Conservation (phyloP, 192 early-diverging fungal species). For the Coemansia sp. region DNA sequence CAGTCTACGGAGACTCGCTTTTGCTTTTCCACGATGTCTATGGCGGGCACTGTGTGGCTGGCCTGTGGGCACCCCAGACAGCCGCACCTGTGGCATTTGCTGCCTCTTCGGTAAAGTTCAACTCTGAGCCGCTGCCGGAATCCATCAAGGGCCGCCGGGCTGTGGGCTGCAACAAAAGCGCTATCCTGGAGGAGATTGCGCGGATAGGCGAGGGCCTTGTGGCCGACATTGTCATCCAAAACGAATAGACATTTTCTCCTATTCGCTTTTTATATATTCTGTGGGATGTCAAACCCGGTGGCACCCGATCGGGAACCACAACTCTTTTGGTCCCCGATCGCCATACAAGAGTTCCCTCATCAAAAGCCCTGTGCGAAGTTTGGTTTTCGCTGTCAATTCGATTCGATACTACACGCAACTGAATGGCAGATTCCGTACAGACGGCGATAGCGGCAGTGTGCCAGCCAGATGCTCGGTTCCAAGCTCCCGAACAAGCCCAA, state of each 20-base stretch:
- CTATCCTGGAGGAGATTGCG: constrained; percentile 26
- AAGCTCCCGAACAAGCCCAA: not conserved
- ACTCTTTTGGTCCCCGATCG: too few relatives aligned
- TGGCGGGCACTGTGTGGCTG: constrained; percentile 36
- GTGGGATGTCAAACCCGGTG: too few relatives aligned
- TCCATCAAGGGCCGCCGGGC: constrained; percentile 2
- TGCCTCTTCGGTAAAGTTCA: constrained; percentile 8
- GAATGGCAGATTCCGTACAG: not conserved
- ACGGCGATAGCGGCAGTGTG: not conserved
- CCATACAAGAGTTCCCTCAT: too few relatives aligned
- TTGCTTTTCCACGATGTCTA: constrained; percentile 40
- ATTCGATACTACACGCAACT: too few relatives aligned
- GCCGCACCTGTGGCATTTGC: constrained; percentile 7
- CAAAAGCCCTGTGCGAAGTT: too few relatives aligned
- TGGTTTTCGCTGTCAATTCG: too few relatives aligned
- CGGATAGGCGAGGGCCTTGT: constrained; percentile 39
- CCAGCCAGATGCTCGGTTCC: not conserved
- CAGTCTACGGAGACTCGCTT: constrained; percentile 23
- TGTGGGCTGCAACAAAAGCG: constrained; percentile 17
- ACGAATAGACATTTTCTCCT: not conserved
- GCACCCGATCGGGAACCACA: too few relatives aligned
- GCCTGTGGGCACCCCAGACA: constrained; percentile 34
- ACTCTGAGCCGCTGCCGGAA: constrained; percentile 4
- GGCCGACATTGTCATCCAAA: constrained; percentile 21
- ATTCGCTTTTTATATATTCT: not conserved